Base-by-base conservation (phyloP, 2,329 filamentous ascomycete genomes). In the Arthroderma sp. region DNA sequence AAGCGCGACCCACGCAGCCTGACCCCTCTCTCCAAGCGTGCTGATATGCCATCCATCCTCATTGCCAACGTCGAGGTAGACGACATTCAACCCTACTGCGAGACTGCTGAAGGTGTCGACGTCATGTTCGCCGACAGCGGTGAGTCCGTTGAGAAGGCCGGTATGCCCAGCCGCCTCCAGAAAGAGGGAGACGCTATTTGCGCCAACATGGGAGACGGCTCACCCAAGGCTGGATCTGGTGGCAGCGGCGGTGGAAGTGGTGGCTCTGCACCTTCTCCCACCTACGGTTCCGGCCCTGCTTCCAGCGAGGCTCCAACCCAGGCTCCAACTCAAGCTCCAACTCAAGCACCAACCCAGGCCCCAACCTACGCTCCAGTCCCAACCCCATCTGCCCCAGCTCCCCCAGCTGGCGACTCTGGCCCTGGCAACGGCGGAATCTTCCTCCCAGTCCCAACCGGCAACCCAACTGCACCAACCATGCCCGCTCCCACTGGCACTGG, bases 11-110 rank as follows among this genome's bases (percentile, higher is more conserved):
- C 60, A 4, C 37, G 54, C 54, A 59, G 53, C 56, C 44, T 56
- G 13, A 43, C 58, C 17, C 70, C 71, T 44, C 65, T 81, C 57
- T 70, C 76, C 1, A 80, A 80, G 62, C 80, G 85, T 61, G 68
- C 81, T 39, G 69, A 73, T 0, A 84, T 94, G 11, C 88, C 89
- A 0, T 76, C 83, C 58, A 85, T 94, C 81, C 85, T 90, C 56
- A 78, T 84, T 0, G 85, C 86, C 64, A 94, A 93, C 72, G 74
- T 90, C 59, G 70, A 44, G 17, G 2, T 54, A 2, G 4, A 5
- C n/a, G n/a, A 66, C 5, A n/a, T n/a, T n/a, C 60, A 62, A 33
- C 77, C 78, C 58, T 72, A 71, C 41, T 89, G 86, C 71, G 66
- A 54, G 0, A 86, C 82, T 11, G 66, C 63, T 0, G 79, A 83